Evolutionary conservation across 2,329 filamentous ascomycete species (phyloP).

Genomic region (Hypoxylon sp.): DNA sequence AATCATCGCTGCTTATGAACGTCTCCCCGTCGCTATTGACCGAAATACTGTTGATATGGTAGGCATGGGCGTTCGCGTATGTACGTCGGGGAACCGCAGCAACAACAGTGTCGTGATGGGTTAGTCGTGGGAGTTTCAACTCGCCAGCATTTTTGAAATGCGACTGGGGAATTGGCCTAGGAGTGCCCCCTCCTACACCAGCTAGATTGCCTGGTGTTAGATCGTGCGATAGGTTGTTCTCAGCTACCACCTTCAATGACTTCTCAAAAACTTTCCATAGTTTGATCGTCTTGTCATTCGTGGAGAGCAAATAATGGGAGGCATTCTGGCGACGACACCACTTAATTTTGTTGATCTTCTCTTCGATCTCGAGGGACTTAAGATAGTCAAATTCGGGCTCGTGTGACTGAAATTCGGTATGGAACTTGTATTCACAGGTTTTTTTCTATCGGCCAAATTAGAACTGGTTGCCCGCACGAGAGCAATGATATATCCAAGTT

Average conservation of each 20-base stretch:
- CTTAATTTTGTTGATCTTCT: slow-evolving; percentile 99
- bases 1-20: slow-evolving; percentile 98
- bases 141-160: slow-evolving; percentile 86
- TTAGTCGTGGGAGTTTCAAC: slow-evolving; percentile 94
- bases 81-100: slow-evolving; percentile 95
- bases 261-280: slow-evolving; percentile 99
- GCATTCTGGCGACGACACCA: slow-evolving; percentile 99
- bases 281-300: slow-evolving; percentile 99
- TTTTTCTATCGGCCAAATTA: slow-evolving; percentile 80
- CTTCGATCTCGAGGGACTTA: slow-evolving; percentile 99
- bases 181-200: slow-evolving; percentile 80
- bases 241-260: slow-evolving; percentile 97
- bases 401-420: slow-evolving; percentile 99
- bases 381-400: slow-evolving; percentile 99
- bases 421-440: slow-evolving; percentile 99
- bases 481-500: slow-evolving; percentile 7
- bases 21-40: slow-evolving; percentile 99
- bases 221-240: slow-evolving; percentile 98
- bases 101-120: slow-evolving; percentile 98
- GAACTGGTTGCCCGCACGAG: slow-evolving; percentile 11
- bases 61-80: slow-evolving; percentile 98
- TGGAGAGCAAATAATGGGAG: slow-evolving; percentile 97
- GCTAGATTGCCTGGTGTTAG: slow-evolving; percentile 82
- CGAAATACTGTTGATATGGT: slow-evolving; percentile 99
- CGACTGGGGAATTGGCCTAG: slow-evolving; percentile 78